Evolutionary conservation across 176 grass and related monocot species (phyloP).

Genomic region (Sorghum bicolor): DNA sequence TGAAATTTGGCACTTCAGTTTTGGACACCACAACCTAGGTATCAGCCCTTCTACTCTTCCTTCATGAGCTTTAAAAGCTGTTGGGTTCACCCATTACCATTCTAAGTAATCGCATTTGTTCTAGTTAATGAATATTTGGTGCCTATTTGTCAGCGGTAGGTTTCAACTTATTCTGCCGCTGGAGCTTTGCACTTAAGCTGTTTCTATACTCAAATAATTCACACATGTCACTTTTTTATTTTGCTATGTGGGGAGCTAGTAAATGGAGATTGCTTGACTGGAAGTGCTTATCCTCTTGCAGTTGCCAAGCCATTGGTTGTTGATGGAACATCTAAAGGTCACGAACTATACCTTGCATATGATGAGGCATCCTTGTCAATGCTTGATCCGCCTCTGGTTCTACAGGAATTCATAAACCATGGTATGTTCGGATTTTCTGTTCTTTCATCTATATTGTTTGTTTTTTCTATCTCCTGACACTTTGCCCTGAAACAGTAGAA

Average conservation of each 20-base stretch:
- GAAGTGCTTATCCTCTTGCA: constrained; percentile 34
- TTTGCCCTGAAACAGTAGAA: constrained; percentile 1
- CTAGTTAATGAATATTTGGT: not conserved
- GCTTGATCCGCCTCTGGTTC: constrained; percentile 70
- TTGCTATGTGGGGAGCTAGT: constrained; percentile 1
- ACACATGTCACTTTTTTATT: not conserved
- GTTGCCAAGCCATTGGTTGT: constrained; percentile 74
- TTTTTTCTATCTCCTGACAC: not conserved
- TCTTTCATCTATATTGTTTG: not conserved
- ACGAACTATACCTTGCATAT: constrained; percentile 71
- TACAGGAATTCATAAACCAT: constrained; percentile 85
- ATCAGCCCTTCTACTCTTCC: not conserved
- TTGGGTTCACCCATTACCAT: not conserved
- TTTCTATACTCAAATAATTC: not conserved
- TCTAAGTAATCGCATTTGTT: not conserved
- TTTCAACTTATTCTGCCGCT: not conserved
- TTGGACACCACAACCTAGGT: not conserved
- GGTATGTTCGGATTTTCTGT: constrained; percentile 33
- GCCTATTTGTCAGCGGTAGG: not conserved
- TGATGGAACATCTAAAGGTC: constrained; percentile 72
- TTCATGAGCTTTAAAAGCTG: not conserved
- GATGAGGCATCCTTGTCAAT: constrained; percentile 68
- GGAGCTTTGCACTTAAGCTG: not conserved
- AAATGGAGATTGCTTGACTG: constrained; percentile 12
- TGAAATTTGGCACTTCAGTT: not conserved